Base-by-base conservation (phyloP, 2,329 filamentous ascomycete species). In the Rasamsonia emersonii region DNA sequence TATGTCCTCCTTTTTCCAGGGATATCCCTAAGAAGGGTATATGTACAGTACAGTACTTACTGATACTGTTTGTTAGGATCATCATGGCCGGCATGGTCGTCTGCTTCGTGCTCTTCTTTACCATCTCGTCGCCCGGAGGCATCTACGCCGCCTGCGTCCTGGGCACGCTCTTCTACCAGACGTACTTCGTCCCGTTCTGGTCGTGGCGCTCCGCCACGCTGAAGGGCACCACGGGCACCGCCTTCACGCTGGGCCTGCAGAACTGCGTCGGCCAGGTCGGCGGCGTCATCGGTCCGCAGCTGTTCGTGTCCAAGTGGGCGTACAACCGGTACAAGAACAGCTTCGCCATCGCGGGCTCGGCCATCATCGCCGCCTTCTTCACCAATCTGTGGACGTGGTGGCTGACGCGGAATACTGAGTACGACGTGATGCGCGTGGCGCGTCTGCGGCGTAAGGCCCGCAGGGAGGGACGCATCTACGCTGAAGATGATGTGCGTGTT, bases 131-230 rank as follows among this genome's bases (percentile, higher is more conserved):
- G 21, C 49, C 53, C n/a, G 46, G 54, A 8, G 62, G 57, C 0
- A 59, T 65, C 5, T 70, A 69, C 40, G 48, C 60, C 2, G 58
- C 61, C 4, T 64, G 63, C 37, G 55, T 62, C 5, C 53, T 70
- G 9, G 63, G 65, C 4, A 61, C 54, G 0, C 51, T 62, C 31
- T 65, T 67, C 35, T 67, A 66, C 36, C 50, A 51, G 6, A 44
- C 52, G 3, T 65, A 62, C 34, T 65, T 66, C 36, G 62, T 68
- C 9, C 58, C 64, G 0, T 65, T 67, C 39, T 68, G 62, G 63
- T 56, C 56, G 15, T 66, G 53, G 61, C 52, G 62, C 24, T 63
- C 61, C 3, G 56, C 60, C 3, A 62, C 61, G 7, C 45, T 66
- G 1, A 43, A 47, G 1, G 62, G 64, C 2, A 56, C 55, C 4